Evolutionary conservation across 2,329 filamentous ascomycete genomes (phyloP).

Genomic region (Knufia petricola): DNA sequence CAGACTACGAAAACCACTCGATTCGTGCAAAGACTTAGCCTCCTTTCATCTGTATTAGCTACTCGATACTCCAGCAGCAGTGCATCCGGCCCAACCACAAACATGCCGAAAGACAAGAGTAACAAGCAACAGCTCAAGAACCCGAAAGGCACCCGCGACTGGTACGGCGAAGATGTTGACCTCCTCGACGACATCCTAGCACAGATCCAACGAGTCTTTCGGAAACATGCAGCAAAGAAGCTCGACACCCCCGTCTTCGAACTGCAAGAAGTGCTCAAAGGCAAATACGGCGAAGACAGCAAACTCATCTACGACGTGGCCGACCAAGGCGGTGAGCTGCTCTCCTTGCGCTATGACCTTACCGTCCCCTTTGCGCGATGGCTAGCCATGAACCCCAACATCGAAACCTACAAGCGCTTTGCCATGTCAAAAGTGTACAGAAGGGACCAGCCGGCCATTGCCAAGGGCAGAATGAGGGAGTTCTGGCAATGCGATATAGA

Average conservation of each 20-base stretch:
- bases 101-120: constrained; percentile 19
- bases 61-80: background rate
- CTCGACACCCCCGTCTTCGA: constrained; percentile 81
- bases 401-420: constrained; percentile 83
- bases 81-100: background rate
- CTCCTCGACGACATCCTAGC: constrained; percentile 71
- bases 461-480: constrained; percentile 86
- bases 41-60: background rate
- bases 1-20: background rate
- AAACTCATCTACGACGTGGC: constrained; percentile 86
- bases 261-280: constrained; percentile 72
- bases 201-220: constrained; percentile 69
- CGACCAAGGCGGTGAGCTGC: constrained; percentile 77
- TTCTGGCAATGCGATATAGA: constrained; percentile 98
- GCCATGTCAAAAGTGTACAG: constrained; percentile 91
- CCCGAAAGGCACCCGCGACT: constrained; percentile 86
- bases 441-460: constrained; percentile 73
- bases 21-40: background rate
- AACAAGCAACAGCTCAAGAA: constrained; percentile 54
- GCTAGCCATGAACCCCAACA: constrained; percentile 78
- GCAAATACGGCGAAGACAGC: constrained; percentile 86
- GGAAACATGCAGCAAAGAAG: constrained; percentile 68
- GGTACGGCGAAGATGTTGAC: constrained; percentile 67
- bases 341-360: constrained; percentile 75
- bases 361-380: constrained; percentile 87